Percentiles rank a stretch among this genome's conserved stretches.
These are phyloP conservation scores for Diplodia mutila DNA, from an alignment of 2,329 filamentous ascomycete genomes.

Conservation along the genomic window DNA sequence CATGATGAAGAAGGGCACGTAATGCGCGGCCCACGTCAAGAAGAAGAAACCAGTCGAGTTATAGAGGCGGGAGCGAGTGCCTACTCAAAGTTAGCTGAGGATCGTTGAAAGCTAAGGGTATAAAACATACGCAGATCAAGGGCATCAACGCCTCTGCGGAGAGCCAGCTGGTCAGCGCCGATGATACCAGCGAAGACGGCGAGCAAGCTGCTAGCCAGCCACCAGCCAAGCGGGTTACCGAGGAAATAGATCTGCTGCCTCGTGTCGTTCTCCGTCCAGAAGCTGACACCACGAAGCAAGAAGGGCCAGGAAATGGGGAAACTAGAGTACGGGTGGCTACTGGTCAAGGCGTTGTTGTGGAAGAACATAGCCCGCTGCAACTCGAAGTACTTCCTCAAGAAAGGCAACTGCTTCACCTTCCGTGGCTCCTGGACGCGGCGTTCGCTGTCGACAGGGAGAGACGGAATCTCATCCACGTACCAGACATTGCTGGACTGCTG, in stretches of 20 bases:
- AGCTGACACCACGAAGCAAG: conserved; percentile 93
- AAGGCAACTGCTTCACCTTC: conserved; percentile 81
- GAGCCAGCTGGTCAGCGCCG: conserved; percentile 88
- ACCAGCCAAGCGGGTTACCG: conserved; percentile 96
- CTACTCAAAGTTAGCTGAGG: conserved; percentile 48
- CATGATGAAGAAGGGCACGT: conserved; percentile 98
- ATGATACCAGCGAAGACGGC: conserved; percentile 93
- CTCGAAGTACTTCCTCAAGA: conserved; percentile 94
- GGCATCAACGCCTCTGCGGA: conserved; percentile 90
- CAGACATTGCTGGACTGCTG: conserved; percentile 89
- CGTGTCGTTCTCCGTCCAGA: conserved; percentile 97
- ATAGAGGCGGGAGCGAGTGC: conserved; percentile 90
- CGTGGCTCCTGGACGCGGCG: conserved; percentile 76
- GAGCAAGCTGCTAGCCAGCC: conserved; percentile 88
- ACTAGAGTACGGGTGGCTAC: conserved; percentile 93
- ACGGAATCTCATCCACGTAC: conserved; percentile 91
- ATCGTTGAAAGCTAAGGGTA: background rate
- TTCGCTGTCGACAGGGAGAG: conserved; percentile 69
- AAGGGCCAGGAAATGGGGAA: conserved; percentile 98
- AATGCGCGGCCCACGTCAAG: conserved; percentile 95
- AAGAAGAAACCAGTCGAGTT: conserved; percentile 99
- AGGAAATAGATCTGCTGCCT: conserved; percentile 98
- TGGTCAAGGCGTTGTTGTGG: conserved; percentile 98
- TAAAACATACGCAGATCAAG: conserved; percentile 81
- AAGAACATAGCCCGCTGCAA: conserved; percentile 98